phyloP scores from a whole-genome alignment of 2,329 filamentous ascomycete species.

The Cladorrhinum sp. region DNA sequence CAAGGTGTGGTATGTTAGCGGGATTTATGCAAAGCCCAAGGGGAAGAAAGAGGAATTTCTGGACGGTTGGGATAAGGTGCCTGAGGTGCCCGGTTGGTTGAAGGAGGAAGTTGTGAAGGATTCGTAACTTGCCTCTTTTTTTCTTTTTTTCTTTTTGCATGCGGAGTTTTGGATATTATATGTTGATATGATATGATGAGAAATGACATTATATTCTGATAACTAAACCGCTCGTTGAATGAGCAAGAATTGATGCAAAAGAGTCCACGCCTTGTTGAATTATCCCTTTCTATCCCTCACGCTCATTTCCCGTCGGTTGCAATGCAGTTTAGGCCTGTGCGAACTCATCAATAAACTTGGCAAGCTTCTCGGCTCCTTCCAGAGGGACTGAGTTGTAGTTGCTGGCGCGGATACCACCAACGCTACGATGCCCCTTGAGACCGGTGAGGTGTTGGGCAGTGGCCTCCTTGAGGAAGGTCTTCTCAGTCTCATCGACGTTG shows the following conservation, averaged over 20 bases:
- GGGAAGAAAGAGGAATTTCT: constrained; percentile 53
- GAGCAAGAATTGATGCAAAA: constrained; percentile 4
- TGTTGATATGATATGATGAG: background rate
- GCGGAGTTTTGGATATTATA: background rate
- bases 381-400: constrained; percentile 85
- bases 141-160: background rate
- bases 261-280: background rate
- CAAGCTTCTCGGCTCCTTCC: constrained; percentile 65
- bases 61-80: constrained; percentile 58
- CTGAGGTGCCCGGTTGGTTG: constrained; percentile 60
- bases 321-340: constrained; percentile 41
- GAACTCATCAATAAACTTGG: constrained; percentile 57
- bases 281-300: background rate
- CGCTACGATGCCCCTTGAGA: constrained; percentile 82
- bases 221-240: constrained; percentile 12
- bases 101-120: constrained; percentile 44
- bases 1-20: constrained; percentile 65
- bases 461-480: constrained; percentile 72
- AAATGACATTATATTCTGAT: background rate
- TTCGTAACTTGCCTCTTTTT: background rate
- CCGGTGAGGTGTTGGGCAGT: constrained; percentile 68
- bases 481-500: constrained; percentile 68
- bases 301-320: too few relatives aligned
- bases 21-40: constrained; percentile 67
- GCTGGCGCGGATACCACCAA: constrained; percentile 80